Base-by-base conservation (phyloP, 345 rosid genomes). In the Populus pruinosa region DNA sequence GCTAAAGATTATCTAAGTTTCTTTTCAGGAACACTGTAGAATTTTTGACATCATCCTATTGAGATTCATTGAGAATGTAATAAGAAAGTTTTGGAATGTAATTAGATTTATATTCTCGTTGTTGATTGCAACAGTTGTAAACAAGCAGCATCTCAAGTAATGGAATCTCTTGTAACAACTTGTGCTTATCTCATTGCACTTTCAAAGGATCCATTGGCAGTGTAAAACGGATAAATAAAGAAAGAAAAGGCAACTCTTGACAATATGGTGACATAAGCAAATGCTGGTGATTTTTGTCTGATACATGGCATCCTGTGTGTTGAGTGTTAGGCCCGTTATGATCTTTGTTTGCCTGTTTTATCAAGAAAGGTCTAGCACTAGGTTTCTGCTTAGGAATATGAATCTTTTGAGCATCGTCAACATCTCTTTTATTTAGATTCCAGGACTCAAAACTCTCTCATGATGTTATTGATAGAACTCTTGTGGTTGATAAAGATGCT, bases 391-490 rank as follows among this genome's bases (percentile, higher is more conserved):
- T 56, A 23, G 25, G 64, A 10, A 23, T 23, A 23, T n/a, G 29
- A 59, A 59, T 59, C 64, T 59, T 10, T 4, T 59, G 23, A 59
- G 16, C 64, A 59, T 25, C 27, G 4, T 29, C 50, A 73, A 20
- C 10, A 21, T 18, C 20, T 11, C 20, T 39, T 68, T n/a, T 68
- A 39, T 68, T n/a, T 38, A 68, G 25, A 5, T 50, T 36, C 8
- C 31, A 39, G 39, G 43, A n/a, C 41, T 68, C 29, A 23, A 59
- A 41, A 59, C 64, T 8, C 71, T 68, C 71, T 14, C 71, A 68
- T 68, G 47, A 68, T 39, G 71, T n/a, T 68, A 10, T 68, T 39
- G 71, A 68, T 50, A 68, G 23, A 68, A 67, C 44, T 27, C 71
- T 21, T 68, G 23, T 21, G 18, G 16, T 38, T 39, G 47, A 9